Conservation (phyloP, 2,329 filamentous ascomycete species). For the Eurotiales sp. region DNA sequence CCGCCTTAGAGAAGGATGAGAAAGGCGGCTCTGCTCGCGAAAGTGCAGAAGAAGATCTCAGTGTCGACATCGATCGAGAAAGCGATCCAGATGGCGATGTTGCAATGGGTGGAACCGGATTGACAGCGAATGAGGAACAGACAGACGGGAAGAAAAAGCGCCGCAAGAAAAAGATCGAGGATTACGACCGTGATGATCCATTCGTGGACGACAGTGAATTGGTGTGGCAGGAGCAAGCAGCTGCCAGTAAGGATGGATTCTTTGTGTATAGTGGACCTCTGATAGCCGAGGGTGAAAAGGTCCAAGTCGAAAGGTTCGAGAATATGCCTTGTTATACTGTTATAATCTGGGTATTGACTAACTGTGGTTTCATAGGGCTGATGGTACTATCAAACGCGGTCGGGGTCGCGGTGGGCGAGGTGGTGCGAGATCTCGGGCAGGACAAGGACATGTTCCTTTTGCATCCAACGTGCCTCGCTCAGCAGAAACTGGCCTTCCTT, state of each 20-base stretch:
- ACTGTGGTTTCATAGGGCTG: conserved; percentile 51
- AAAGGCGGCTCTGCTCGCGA: conserved; percentile 69
- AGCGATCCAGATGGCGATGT: conserved; percentile 51
- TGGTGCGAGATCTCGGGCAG: conserved; percentile 48
- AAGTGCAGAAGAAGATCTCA: conserved; percentile 72
- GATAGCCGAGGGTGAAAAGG: conserved; percentile 80
- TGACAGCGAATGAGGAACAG: conserved; percentile 53
- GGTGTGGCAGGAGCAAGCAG: conserved; percentile 91
- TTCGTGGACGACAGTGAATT: conserved; percentile 88
- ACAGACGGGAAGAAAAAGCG: conserved; percentile 69
- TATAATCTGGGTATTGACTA: conserved; percentile 31
- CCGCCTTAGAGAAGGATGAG: conserved; percentile 69
- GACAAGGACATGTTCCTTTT: conserved; percentile 68
- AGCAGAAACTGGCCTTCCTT: conserved; percentile 78
- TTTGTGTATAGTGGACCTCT: conserved; percentile 96
- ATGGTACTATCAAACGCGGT: conserved; percentile 65
- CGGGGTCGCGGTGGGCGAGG: conserved; percentile 52
- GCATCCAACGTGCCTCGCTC: conserved; percentile 82
- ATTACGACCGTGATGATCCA: conserved; percentile 64
- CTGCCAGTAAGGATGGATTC: conserved; percentile 91
- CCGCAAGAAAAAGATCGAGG: conserved; percentile 66
- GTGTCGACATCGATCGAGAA: conserved; percentile 79
- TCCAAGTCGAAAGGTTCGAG: conserved; percentile 57
- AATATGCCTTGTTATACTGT: conserved; percentile 19
- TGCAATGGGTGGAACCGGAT: conserved; percentile 36